phyloP scores from a whole-genome alignment of 2,329 filamentous ascomycete species.

The Fusarium chuoi region DNA sequence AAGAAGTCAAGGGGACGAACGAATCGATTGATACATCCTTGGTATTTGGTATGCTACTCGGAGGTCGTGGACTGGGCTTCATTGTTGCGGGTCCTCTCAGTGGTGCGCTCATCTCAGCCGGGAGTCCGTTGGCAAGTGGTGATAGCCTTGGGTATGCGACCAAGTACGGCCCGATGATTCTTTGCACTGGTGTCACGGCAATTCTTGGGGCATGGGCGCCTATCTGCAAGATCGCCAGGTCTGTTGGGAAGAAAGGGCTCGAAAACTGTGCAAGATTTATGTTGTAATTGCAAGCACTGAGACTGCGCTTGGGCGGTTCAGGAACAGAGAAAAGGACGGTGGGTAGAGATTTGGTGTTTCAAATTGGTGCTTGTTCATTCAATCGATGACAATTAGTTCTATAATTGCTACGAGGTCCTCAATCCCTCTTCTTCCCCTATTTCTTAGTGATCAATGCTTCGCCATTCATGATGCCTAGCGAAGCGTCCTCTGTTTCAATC shows the following conservation, averaged over 20 bases:
- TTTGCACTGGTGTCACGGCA: slow-evolving; percentile 47
- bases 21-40: slow-evolving; percentile 41
- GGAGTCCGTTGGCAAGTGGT: slow-evolving; percentile 31
- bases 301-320: not conserved
- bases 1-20: slow-evolving; percentile 49
- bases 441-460: slow-evolving; percentile 42
- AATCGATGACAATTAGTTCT: not conserved
- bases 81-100: slow-evolving; percentile 45
- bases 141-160: slow-evolving; percentile 47
- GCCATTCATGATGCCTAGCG: slow-evolving; percentile 45
- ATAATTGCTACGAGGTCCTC: not conserved
- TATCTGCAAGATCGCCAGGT: slow-evolving; percentile 54
- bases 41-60: slow-evolving; percentile 47
- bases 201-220: slow-evolving; percentile 47
- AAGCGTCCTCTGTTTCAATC: slow-evolving; percentile 43
- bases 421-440: not conserved
- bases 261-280: slow-evolving; percentile 6
- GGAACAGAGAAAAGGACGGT: not conserved
- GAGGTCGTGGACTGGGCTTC: slow-evolving; percentile 46
- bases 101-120: slow-evolving; percentile 44
- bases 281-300: slow-evolving; percentile 58
- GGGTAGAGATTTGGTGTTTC: not conserved
- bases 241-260: not conserved
- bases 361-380: not conserved
- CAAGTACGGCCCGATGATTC: slow-evolving; percentile 48